A percentile compares a stretch with the other conserved stretches of the same genome.
phyloP scores from a whole-genome alignment of 164 flowering plant species.

The Kingdonia uniflora region DNA sequence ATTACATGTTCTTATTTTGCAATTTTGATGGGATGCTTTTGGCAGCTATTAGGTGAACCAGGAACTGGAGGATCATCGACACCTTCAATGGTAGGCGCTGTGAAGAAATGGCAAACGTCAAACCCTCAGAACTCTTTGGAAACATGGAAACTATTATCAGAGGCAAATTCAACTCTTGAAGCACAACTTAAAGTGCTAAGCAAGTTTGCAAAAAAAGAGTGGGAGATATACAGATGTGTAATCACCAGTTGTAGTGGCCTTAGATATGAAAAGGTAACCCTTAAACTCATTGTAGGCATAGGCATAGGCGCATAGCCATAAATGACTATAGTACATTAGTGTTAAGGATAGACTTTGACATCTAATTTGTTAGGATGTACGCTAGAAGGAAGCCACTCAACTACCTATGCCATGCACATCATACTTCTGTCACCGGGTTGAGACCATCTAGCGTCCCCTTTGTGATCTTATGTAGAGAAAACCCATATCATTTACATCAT shows the following conservation, averaged over 20 bases:
- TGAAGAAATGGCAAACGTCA: constrained; percentile 87
- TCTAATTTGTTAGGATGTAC: too few relatives aligned
- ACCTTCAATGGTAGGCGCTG: constrained; percentile 98
- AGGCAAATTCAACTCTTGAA: constrained; percentile 74
- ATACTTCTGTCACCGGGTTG: too few relatives aligned
- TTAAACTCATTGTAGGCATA: neutral
- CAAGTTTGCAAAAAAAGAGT: constrained; percentile 49
- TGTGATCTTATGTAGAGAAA: too few relatives aligned
- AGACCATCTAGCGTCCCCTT: too few relatives aligned
- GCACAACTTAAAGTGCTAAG: constrained; percentile 40
- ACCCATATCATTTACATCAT: too few relatives aligned
- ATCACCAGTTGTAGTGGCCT: constrained; percentile 51
- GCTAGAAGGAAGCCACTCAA: too few relatives aligned
- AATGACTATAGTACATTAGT: too few relatives aligned
- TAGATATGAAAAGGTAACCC: constrained; percentile 53
- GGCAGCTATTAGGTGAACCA: constrained; percentile 92
- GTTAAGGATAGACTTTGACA: too few relatives aligned
- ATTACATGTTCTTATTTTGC: too few relatives aligned
- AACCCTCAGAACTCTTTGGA: constrained; percentile 63
- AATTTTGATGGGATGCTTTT: constrained; percentile 5
- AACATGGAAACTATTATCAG: constrained; percentile 68
- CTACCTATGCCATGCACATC: too few relatives aligned
- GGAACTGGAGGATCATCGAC: constrained; percentile 99
- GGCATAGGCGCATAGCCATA: too few relatives aligned
- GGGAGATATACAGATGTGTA: constrained; percentile 47